Evolutionary conservation across 768 basidiomycete genomes (phyloP).

Genomic region (Atractiella rhizophila): DNA sequence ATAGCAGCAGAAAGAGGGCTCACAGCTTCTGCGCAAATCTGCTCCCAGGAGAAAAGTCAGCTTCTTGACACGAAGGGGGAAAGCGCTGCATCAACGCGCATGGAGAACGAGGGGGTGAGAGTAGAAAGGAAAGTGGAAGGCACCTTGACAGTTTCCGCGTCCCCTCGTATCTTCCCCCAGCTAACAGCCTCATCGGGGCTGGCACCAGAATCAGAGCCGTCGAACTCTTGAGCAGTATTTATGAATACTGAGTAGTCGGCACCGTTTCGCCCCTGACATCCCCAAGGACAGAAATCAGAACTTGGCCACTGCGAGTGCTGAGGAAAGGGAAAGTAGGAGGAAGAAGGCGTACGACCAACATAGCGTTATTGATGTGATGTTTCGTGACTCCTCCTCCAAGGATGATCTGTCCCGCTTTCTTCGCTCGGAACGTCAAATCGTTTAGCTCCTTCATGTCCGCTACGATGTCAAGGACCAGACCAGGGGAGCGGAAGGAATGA

Average conservation of each 20-base stretch:
- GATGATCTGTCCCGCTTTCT: constrained; percentile 93
- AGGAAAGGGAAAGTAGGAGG: not conserved
- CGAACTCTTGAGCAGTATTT: constrained; percentile 97
- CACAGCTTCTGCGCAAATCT: constrained; percentile 53
- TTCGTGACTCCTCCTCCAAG: constrained; percentile 96
- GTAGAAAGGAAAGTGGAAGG: not conserved
- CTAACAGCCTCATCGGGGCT: constrained; percentile 91
- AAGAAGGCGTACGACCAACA: constrained; percentile 55
- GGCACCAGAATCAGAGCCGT: constrained; percentile 92
- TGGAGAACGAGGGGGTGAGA: too few species aligned
- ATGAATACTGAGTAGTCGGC: constrained; percentile 95
- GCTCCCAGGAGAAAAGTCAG: not conserved
- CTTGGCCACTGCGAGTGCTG: not conserved
- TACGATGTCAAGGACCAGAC: constrained; percentile 69
- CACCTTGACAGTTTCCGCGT: constrained; percentile 28
- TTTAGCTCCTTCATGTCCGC: constrained; percentile 77
- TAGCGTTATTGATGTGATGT: constrained; percentile 98
- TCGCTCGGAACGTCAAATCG: constrained; percentile 59
- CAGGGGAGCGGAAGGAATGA: constrained; percentile 39
- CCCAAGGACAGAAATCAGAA: constrained; percentile 2
- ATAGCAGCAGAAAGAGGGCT: too few species aligned
- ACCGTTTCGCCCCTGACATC: constrained; percentile 51
- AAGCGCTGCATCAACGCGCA: not conserved
- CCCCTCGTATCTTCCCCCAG: constrained; percentile 90
- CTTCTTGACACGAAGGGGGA: not conserved